Base-by-base conservation (phyloP, 2,329 filamentous ascomycete species). In the Claviceps spartinae region DNA sequence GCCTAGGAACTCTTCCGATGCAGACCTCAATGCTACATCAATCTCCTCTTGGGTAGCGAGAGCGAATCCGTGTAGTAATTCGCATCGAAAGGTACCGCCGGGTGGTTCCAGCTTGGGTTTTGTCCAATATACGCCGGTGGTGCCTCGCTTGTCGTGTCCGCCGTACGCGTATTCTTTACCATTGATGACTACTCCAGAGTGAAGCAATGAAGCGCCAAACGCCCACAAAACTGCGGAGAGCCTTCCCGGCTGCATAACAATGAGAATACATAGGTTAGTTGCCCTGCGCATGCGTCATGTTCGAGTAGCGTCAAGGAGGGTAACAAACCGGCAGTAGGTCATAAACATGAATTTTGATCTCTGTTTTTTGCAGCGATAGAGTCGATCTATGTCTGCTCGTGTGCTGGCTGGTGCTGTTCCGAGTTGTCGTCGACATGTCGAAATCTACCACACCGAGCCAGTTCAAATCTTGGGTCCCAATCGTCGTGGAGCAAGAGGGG, bases 91-190 rank as follows among this genome's bases (percentile, higher is more conserved):
- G 1, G 83, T 88, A 45, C 85, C 86, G 36, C 87, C 87, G 0
- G 87, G 86, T 0, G 87, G 87, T 48, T 84, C 79, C 36, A 79
- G 77, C 57, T 74, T 76, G 1, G 88, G 87, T 56, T 75, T 81
- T 16, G 86, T 91, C 81, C 82, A 89, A 70, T 93, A 94, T 8
- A 94, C 87, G 48, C 88, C 88, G 4, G 85, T 91, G 52, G 83
- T 67, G 24, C 78, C 78, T 48, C 72, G 78, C 59, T 78, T 78
- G 62, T 87, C 81, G 65, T 94, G 88, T 1, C 88, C 88, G 44
- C 88, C 88, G 61, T 88, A 94, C 22, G 88, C 88, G 64, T 93
- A 94, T 71, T 94, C 88, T 56, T 75, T 79, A 58, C 83, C 80
- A 63, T 83, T 83, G 67, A 93, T 87, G 42, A 89, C 86, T 51